Conservation (phyloP, 345 rosid genomes). For the Melaleuca alternifolia region DNA sequence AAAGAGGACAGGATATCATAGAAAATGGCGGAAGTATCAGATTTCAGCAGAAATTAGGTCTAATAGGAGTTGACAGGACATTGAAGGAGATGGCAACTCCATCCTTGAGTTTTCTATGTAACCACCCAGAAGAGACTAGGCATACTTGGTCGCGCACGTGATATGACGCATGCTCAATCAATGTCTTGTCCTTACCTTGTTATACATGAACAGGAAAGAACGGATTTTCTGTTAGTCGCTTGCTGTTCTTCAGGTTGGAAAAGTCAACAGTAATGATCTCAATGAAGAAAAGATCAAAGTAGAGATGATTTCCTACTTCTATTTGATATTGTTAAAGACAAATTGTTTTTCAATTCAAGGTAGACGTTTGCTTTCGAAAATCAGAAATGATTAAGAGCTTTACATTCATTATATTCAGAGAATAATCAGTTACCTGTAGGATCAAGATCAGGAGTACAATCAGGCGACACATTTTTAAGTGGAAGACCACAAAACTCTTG, state of each 20-base stretch:
- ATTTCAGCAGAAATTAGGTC: background rate
- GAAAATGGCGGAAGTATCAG: background rate
- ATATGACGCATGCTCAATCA: background rate
- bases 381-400: background rate
- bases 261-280: background rate
- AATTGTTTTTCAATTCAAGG: background rate
- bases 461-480: slow-evolving; percentile 20
- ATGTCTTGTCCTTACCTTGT: background rate
- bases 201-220: background rate
- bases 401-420: background rate
- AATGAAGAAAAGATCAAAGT: background rate
- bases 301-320: background rate
- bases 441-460: slow-evolving; percentile 12
- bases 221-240: background rate
- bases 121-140: background rate
- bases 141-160: background rate
- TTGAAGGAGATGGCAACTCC: background rate
- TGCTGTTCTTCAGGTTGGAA: background rate
- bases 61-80: background rate
- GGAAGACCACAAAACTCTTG: slow-evolving; percentile 17
- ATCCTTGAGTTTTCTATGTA: background rate
- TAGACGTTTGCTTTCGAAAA: background rate
- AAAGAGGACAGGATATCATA: background rate
- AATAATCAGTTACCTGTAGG: slow-evolving; percentile 30
- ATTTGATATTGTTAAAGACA: background rate